phyloP scores from a whole-genome alignment of 805 yeast genomes.

The Candida bentonensis region DNA sequence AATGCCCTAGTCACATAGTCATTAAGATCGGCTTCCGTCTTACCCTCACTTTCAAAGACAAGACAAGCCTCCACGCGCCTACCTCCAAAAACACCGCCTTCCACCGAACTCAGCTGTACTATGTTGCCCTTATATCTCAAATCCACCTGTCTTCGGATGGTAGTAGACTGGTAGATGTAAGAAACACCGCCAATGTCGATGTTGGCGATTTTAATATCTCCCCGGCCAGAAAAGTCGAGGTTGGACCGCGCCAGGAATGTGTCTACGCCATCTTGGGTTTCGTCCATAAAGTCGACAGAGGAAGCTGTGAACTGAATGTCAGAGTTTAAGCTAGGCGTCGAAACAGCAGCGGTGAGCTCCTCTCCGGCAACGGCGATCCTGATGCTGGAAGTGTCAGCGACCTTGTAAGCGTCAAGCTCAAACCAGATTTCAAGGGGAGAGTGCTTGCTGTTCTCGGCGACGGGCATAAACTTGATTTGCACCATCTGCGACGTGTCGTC shows the following conservation, averaged over 20 bases:
- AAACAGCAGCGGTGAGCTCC: neutral
- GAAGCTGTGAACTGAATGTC: conserved; percentile 1
- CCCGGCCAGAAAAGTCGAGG: neutral
- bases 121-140: neutral
- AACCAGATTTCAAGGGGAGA: neutral
- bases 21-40: neutral
- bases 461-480: neutral
- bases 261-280: neutral
- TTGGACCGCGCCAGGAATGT: neutral
- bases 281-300: neutral
- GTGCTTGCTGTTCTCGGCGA: neutral
- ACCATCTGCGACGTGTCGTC: neutral
- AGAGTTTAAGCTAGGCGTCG: neutral
- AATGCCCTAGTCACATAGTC: neutral
- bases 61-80: neutral
- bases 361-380: conserved; percentile 9
- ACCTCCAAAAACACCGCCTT: conserved; percentile 1
- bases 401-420: neutral
- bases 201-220: neutral
- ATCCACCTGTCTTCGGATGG: neutral
- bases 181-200: neutral
- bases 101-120: neutral
- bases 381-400: conserved; percentile 24
- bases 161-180: neutral
- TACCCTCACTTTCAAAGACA: neutral